Conservation (phyloP, 495 filamentous ascomycete genomes). For the Penicillium coprophilum region DNA sequence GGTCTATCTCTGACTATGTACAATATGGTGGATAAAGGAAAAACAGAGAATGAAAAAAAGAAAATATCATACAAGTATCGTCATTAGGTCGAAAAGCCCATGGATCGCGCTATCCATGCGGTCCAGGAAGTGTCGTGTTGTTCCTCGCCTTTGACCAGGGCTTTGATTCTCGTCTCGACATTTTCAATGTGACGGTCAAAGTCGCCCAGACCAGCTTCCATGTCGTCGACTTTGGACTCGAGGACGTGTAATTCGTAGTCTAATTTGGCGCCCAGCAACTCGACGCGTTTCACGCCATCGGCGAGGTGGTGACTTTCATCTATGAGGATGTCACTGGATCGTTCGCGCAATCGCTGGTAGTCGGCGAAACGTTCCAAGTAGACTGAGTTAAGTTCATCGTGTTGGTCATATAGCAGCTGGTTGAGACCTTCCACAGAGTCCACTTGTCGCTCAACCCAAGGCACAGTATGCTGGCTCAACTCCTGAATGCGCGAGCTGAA, state of each 20-base stretch:
- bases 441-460: slow-evolving; percentile 69
- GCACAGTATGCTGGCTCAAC: slow-evolving; percentile 46
- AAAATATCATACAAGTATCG: slow-evolving; percentile 24
- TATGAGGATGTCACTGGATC: slow-evolving; percentile 63
- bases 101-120: slow-evolving; percentile 45
- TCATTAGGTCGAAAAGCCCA: slow-evolving; percentile 31
- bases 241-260: slow-evolving; percentile 90
- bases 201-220: slow-evolving; percentile 77
- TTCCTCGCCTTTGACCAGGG: slow-evolving; percentile 63
- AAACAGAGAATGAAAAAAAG: slow-evolving; percentile 14
- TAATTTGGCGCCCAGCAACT: slow-evolving; percentile 79
- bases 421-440: slow-evolving; percentile 61
- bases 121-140: slow-evolving; percentile 61
- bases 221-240: slow-evolving; percentile 78
- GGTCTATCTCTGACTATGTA: slow-evolving; percentile 30
- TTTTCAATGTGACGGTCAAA: slow-evolving; percentile 79
- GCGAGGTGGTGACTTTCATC: slow-evolving; percentile 65
- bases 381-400: slow-evolving; percentile 63
- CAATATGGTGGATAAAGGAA: slow-evolving; percentile 27
- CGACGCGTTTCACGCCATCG: slow-evolving; percentile 78
- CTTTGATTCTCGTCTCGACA: slow-evolving; percentile 71
- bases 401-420: slow-evolving; percentile 56
- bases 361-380: slow-evolving; percentile 67
- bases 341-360: slow-evolving; percentile 62
- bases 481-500: slow-evolving; percentile 55